phyloP scores from a whole-genome alignment of 2,329 filamentous ascomycete genomes.

The Calonectria pseudoreteaudii region DNA sequence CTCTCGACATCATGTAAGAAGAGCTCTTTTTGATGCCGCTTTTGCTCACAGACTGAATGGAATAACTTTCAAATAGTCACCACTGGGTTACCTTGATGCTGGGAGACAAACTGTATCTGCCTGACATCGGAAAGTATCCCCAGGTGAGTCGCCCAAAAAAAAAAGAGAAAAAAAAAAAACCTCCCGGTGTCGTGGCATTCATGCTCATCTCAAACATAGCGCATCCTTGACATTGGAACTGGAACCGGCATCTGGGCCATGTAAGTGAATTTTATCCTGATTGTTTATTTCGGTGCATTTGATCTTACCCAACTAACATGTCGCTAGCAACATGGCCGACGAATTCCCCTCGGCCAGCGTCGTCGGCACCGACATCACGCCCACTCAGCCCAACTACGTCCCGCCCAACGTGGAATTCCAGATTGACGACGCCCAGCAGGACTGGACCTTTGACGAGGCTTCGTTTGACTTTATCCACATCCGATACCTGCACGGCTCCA shows the following conservation, averaged over 20 bases:
- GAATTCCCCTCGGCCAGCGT: slow-evolving; percentile 36
- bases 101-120: slow-evolving; percentile 33
- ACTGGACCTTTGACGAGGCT: slow-evolving; percentile 57
- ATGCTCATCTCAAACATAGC: not conserved
- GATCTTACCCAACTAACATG: not conserved
- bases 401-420: slow-evolving; percentile 53
- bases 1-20: slow-evolving; percentile 39
- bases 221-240: slow-evolving; percentile 36
- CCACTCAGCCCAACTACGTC: slow-evolving; percentile 37
- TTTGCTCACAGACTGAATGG: not conserved
- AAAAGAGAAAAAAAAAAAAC: not conserved
- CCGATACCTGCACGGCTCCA: slow-evolving; percentile 44
- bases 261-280: not conserved
- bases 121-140: slow-evolving; percentile 30
- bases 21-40: too few relatives aligned
- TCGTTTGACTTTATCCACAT: slow-evolving; percentile 49
- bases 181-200: not conserved
- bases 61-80: slow-evolving; percentile 18
- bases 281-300: not conserved
- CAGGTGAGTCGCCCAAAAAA: slow-evolving; percentile 19
- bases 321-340: slow-evolving; percentile 33
- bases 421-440: slow-evolving; percentile 49
- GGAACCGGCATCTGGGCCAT: slow-evolving; percentile 41
- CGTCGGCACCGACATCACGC: slow-evolving; percentile 36
- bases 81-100: slow-evolving; percentile 40